phyloP scores from a whole-genome alignment of 1,284 basidiomycete species.

The Phlebopus sp. region DNA sequence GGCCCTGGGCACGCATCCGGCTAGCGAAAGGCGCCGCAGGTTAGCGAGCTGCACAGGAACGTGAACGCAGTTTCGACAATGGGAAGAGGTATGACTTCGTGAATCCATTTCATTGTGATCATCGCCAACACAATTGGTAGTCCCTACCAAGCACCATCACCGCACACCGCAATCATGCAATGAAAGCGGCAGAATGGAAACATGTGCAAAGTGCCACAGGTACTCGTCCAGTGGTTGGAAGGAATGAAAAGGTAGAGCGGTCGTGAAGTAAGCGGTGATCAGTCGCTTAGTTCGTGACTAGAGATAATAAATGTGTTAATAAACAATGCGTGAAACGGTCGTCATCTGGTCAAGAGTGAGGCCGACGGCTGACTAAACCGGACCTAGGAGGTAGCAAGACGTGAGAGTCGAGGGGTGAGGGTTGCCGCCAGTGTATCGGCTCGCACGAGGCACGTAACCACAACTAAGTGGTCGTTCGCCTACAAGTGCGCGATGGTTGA shows the following conservation, averaged over 20 bases:
- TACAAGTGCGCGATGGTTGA: slow-evolving; percentile 55
- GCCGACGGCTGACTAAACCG: slow-evolving; percentile 21
- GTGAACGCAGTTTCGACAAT: slow-evolving; percentile 2
- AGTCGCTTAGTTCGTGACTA: slow-evolving; percentile 28
- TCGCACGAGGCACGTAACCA: slow-evolving; percentile 68
- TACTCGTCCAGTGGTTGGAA: slow-evolving; percentile 21
- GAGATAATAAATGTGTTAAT: slow-evolving; percentile 28
- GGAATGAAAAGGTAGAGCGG: slow-evolving; percentile 9
- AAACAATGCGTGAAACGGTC: slow-evolving; percentile 33
- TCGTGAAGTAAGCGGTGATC: slow-evolving; percentile 33
- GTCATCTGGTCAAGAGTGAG: slow-evolving; percentile 17
- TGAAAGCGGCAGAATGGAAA: slow-evolving; percentile 17
- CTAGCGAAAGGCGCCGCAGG: slow-evolving; percentile 26
- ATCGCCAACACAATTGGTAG: slow-evolving; percentile 7
- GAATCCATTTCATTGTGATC: slow-evolving; percentile 17
- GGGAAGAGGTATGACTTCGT: slow-evolving; percentile 8
- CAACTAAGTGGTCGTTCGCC: slow-evolving; percentile 73
- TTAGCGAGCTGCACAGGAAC: slow-evolving; percentile 20
- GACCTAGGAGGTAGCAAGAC: slow-evolving; percentile 8
- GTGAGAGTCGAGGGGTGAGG: slow-evolving; percentile 7
- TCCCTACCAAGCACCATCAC: slow-evolving; percentile 12
- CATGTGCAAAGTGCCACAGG: slow-evolving; percentile 15
- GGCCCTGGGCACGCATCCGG: slow-evolving; percentile 23
- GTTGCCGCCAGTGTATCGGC: slow-evolving; percentile 68
- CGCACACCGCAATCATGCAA: slow-evolving; percentile 28